Evolutionary conservation across 768 basidiomycete species (phyloP).

Genomic region (Boletus reticuloceps): DNA sequence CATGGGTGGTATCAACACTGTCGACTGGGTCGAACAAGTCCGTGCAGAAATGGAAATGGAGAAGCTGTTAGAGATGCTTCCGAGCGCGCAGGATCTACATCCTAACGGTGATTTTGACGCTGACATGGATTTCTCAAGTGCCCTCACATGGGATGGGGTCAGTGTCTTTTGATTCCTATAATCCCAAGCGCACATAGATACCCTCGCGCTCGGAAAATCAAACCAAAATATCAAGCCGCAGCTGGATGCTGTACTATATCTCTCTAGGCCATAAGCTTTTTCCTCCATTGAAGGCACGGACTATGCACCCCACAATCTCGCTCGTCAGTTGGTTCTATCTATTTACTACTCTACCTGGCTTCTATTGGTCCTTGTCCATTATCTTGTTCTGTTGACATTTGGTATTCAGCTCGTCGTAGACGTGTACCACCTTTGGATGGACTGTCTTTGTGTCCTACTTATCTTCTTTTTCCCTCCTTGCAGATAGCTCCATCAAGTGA

Average conservation of each 20-base stretch:
- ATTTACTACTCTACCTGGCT: constrained; percentile 24
- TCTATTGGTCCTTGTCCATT: constrained; percentile 18
- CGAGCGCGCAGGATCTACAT: constrained; percentile 31
- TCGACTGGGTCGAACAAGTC: constrained; percentile 28
- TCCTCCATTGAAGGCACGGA: constrained; percentile 17
- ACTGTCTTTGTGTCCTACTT: background rate
- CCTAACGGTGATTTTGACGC: constrained; percentile 17
- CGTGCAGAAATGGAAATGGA: constrained; percentile 56
- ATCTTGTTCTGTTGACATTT: constrained; percentile 6
- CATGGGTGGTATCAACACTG: constrained; percentile 15
- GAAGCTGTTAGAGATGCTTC: constrained; percentile 55
- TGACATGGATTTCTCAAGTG: constrained; percentile 29
- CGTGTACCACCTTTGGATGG: background rate
- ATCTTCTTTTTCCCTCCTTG: background rate
- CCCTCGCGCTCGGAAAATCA: constrained; percentile 5
- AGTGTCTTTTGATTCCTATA: constrained; percentile 22
- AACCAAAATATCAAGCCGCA: constrained; percentile 13
- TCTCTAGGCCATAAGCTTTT: constrained; percentile 10
- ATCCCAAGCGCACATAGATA: constrained; percentile 1
- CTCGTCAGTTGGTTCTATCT: constrained; percentile 19
- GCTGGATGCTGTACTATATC: constrained; percentile 7
- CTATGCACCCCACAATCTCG: constrained; percentile 13
- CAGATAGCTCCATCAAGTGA: constrained; percentile 4
- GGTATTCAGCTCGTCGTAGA: background rate
- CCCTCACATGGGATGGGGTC: constrained; percentile 29